Conservation (phyloP, 2,329 filamentous ascomycete genomes). For the Truncatella angustata region DNA sequence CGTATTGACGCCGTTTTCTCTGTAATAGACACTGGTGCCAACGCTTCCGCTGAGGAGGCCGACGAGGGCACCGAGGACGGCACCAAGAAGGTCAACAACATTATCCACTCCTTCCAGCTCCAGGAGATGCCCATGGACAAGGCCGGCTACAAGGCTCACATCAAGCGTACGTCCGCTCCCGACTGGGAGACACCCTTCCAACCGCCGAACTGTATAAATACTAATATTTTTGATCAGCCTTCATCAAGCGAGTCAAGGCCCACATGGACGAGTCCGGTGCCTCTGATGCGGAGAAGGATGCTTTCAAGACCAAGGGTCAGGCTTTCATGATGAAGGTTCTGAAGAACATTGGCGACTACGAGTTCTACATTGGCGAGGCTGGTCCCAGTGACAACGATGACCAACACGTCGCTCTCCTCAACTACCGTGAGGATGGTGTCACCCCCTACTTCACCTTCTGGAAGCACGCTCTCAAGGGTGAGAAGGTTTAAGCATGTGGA, state of each 20-base stretch:
- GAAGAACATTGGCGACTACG: slow-evolving; percentile 90
- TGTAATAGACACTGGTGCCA: slow-evolving; percentile 78
- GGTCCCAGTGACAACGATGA: slow-evolving; percentile 72
- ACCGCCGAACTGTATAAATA: neutral
- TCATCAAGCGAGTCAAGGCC: slow-evolving; percentile 87
- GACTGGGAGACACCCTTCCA: neutral
- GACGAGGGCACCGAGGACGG: slow-evolving; percentile 73
- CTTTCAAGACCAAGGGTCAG: slow-evolving; percentile 76
- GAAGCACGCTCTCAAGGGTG: slow-evolving; percentile 88
- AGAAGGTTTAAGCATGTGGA: slow-evolving; percentile 74
- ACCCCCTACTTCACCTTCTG: slow-evolving; percentile 89
- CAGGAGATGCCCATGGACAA: slow-evolving; percentile 79
- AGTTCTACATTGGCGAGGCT: slow-evolving; percentile 86
- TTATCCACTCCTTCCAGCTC: slow-evolving; percentile 89
- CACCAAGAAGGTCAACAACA: slow-evolving; percentile 80
- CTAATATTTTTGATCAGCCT: slow-evolving; percentile 51
- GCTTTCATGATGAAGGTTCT: slow-evolving; percentile 76
- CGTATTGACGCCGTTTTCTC: neutral
- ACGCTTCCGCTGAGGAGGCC: slow-evolving; percentile 90
- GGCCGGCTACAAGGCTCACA: slow-evolving; percentile 77
- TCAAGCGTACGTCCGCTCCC: slow-evolving; percentile 67
- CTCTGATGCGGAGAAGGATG: slow-evolving; percentile 59
- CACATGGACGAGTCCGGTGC: slow-evolving; percentile 63
- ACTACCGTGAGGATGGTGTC: slow-evolving; percentile 95
- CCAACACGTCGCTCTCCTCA: slow-evolving; percentile 78